Evolutionary conservation across 306 rosid genomes (phyloP), one percentile per base, ranked within the genome.

Genomic region (Vigna nakashimae): DNA sequence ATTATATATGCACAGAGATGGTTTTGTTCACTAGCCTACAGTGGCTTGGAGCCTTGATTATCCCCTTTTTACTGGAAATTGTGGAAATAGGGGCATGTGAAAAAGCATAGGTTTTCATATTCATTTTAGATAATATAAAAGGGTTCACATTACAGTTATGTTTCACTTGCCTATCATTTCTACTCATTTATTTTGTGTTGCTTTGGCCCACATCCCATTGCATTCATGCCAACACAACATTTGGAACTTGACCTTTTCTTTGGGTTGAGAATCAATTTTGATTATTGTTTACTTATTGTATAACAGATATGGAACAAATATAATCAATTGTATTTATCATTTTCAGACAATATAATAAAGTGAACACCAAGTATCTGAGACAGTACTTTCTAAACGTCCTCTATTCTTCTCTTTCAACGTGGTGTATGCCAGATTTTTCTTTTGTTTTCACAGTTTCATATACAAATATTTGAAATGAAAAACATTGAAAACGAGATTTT

Each of bases 11-110:
- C 11, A 40, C 12, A 53, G 1, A 18, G 4, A 53, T 53, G 59
- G 5, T 43, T 17, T 53, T 53, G 59, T 53, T 42, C 32, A 52
- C 38, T 77, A 42, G 66, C 67, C 57, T 66, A 52, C 12, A 15
- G 65, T 65, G 20, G 55, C 73, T 52, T 65, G 52, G 18, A 32
- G 60, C 15, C 26, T 40, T 38, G 18, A 45, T 63, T 15, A 50
- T 9, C 9, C 11, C 38, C 12, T 69, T 49, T 50, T 50, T 16
- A 50, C 3, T 15, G 22, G 56, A 50, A 16, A n/a, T 50, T 50
- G 1, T 50, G 56, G 56, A 50, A 8, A 50, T 0, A 50, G 20
- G 55, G 55, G 20, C 56, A 50, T 50, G 16, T 15, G 9, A 16
- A 16, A 50, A 50, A 20, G 56, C 56, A 16, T 43, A 16, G 56